Percentiles rank a stretch among this genome's conserved stretches.
These are phyloP conservation scores for Cladobotryum protrusum DNA, from an alignment of 2,329 filamentous ascomycete species.

Conservation along the genomic window DNA sequence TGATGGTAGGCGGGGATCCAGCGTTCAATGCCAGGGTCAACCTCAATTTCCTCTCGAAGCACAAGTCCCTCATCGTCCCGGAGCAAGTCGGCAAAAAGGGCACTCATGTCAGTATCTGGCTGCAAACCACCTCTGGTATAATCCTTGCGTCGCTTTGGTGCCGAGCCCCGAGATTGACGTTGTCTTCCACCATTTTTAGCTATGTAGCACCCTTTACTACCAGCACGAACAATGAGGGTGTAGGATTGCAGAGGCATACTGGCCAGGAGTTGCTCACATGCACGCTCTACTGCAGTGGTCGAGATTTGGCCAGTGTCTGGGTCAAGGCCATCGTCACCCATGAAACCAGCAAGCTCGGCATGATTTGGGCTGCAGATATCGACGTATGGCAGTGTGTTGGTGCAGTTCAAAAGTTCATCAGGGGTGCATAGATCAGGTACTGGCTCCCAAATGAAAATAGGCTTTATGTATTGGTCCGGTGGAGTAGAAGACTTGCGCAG, in stretches of 20 bases:
- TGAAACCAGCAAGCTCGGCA: slow-evolving; percentile 78
- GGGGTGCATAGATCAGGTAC: slow-evolving; percentile 82
- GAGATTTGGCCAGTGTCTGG: slow-evolving; percentile 49
- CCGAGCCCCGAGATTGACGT: slow-evolving; percentile 26
- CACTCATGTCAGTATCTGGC: slow-evolving; percentile 57
- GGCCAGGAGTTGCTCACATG: slow-evolving; percentile 56
- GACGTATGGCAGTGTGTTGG: slow-evolving; percentile 54
- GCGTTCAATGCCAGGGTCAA: slow-evolving; percentile 58
- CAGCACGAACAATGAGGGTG: slow-evolving; percentile 63
- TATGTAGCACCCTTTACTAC: slow-evolving; percentile 65
- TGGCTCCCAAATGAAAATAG: slow-evolving; percentile 90
- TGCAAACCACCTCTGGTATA: slow-evolving; percentile 46
- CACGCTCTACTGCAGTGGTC: slow-evolving; percentile 46
- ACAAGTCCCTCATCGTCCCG: slow-evolving; percentile 48
- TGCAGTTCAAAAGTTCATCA: slow-evolving; percentile 58
- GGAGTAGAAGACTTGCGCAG: slow-evolving; percentile 41
- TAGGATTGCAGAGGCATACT: slow-evolving; percentile 60
- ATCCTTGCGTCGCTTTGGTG: slow-evolving; percentile 33
- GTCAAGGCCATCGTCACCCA: slow-evolving; percentile 56
- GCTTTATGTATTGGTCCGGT: slow-evolving; percentile 40
- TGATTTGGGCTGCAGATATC: slow-evolving; percentile 76
- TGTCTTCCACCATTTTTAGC: slow-evolving; percentile 52
- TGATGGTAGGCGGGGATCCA: slow-evolving; percentile 77
- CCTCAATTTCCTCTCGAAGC: slow-evolving; percentile 51
- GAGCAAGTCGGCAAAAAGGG: slow-evolving; percentile 53